Evolutionary conservation across 2,329 filamentous ascomycete species (phyloP).

Genomic region (Neonectria coccinea): DNA sequence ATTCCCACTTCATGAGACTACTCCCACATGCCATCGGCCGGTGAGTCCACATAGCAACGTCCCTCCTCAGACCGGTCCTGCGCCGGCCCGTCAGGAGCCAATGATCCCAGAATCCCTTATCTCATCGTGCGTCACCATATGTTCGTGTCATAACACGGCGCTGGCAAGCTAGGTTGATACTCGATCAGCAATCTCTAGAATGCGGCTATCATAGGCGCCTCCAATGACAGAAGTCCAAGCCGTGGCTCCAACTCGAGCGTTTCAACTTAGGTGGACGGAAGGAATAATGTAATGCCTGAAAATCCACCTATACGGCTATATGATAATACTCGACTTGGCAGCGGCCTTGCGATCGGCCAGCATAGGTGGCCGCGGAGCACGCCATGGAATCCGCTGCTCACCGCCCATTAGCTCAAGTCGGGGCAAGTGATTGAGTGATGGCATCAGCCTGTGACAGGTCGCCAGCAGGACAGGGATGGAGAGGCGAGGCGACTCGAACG

Average conservation of each 20-base stretch:
- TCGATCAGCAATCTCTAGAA: slow-evolving; percentile 16
- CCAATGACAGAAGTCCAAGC: not conserved
- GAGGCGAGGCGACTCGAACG: slow-evolving; percentile 10
- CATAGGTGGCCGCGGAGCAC: slow-evolving; percentile 14
- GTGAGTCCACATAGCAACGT: slow-evolving; percentile 27
- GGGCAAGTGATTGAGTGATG: slow-evolving; percentile 32
- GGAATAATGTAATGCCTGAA: slow-evolving; percentile 5
- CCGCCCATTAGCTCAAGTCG: slow-evolving; percentile 34
- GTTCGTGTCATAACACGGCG: not conserved
- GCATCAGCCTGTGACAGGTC: slow-evolving; percentile 14
- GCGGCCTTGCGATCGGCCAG: slow-evolving; percentile 9
- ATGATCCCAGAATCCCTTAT: slow-evolving; percentile 38
- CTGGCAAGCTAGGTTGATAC: slow-evolving; percentile 10
- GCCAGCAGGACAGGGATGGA: slow-evolving; percentile 20
- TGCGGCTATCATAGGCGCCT: not conserved
- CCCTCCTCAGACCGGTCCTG: slow-evolving; percentile 33
- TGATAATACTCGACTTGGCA: not conserved
- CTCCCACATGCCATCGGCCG: slow-evolving; percentile 34
- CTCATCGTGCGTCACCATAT: slow-evolving; percentile 20
- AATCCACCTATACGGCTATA: slow-evolving; percentile 5
- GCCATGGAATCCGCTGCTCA: slow-evolving; percentile 20
- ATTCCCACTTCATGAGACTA: slow-evolving; percentile 18
- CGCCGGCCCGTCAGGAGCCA: slow-evolving; percentile 25
- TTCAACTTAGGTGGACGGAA: slow-evolving; percentile 5
- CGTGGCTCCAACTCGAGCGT: slow-evolving; percentile 21